phyloP scores from a whole-genome alignment of 306 rosid species.

The apple (Malus domestica) region DNA sequence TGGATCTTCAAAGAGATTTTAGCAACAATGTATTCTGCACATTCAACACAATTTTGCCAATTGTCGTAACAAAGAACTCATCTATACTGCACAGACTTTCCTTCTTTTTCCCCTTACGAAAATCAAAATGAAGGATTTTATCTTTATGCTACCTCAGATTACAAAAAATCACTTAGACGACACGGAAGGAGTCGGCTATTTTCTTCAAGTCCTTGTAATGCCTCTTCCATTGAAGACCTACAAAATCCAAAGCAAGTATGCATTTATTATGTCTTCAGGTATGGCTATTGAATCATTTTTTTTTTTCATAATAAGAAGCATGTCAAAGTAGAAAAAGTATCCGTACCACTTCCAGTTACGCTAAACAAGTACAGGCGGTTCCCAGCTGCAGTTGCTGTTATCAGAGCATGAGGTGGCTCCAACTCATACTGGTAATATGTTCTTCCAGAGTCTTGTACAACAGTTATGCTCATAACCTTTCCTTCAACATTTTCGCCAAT shows the following conservation, averaged over 20 bases:
- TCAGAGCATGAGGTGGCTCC: slow-evolving; percentile 90
- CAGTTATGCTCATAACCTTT: slow-evolving; percentile 55
- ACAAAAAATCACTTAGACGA: slow-evolving; percentile 37
- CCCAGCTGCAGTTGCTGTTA: slow-evolving; percentile 95
- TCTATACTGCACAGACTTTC: not conserved
- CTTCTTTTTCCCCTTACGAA: not conserved
- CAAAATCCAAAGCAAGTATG: slow-evolving; percentile 20
- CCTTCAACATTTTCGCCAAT: slow-evolving; percentile 96
- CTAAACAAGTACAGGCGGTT: slow-evolving; percentile 84
- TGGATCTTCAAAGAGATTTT: not conserved
- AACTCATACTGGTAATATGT: slow-evolving; percentile 85
- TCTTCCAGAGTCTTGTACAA: slow-evolving; percentile 71
- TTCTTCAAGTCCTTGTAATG: slow-evolving; percentile 69
- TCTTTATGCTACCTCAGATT: slow-evolving; percentile 6
- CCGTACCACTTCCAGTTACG: slow-evolving; percentile 76
- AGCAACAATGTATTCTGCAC: not conserved
- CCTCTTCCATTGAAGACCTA: slow-evolving; percentile 99
- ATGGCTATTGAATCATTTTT: not conserved
- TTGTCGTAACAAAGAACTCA: not conserved
- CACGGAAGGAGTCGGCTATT: slow-evolving; percentile 66
- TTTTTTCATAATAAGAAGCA: not conserved
- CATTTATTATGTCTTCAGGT: not conserved
- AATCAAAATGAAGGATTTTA: not conserved
- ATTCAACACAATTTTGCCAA: not conserved
- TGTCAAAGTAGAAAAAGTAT: not conserved